Evolutionary conservation across 768 basidiomycete genomes (phyloP).

Genomic region (Trametes meyenii): DNA sequence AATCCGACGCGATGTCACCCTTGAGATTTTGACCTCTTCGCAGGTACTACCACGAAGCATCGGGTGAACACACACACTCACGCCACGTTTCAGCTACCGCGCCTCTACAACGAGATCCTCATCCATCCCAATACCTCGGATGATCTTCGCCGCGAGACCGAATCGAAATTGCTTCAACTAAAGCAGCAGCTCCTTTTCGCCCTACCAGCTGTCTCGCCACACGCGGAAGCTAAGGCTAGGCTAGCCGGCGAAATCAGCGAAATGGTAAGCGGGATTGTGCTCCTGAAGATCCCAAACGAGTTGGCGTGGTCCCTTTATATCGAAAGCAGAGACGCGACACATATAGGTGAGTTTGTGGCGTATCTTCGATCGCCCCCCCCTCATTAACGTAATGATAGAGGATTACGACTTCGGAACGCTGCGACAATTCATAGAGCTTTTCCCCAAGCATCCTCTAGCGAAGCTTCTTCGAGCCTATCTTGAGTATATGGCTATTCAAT

Average conservation of each 20-base stretch:
- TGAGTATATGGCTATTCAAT: constrained; percentile 52
- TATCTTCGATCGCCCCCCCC: background rate
- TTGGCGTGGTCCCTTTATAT: constrained; percentile 80
- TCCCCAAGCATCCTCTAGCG: constrained; percentile 62
- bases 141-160: constrained; percentile 74
- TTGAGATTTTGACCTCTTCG: constrained; percentile 65
- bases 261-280: constrained; percentile 71
- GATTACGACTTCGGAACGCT: constrained; percentile 62
- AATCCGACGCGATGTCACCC: constrained; percentile 62
- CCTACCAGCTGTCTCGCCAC: constrained; percentile 47
- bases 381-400: constrained; percentile 41
- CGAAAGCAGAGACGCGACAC: constrained; percentile 70
- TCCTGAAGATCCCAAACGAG: constrained; percentile 77
- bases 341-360: constrained; percentile 53
- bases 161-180: constrained; percentile 72
- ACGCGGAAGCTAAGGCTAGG: constrained; percentile 43
- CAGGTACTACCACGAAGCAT: constrained; percentile 43
- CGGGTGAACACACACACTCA: constrained; percentile 10
- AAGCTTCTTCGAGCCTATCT: constrained; percentile 70
- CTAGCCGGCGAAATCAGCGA: constrained; percentile 68
- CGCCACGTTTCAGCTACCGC: constrained; percentile 57
- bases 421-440: constrained; percentile 61
- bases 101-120: constrained; percentile 76
- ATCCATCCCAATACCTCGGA: constrained; percentile 81
- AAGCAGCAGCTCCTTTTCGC: constrained; percentile 64